phyloP scores from a whole-genome alignment of 257 asterid species.

The Penstemon davidsonii region DNA sequence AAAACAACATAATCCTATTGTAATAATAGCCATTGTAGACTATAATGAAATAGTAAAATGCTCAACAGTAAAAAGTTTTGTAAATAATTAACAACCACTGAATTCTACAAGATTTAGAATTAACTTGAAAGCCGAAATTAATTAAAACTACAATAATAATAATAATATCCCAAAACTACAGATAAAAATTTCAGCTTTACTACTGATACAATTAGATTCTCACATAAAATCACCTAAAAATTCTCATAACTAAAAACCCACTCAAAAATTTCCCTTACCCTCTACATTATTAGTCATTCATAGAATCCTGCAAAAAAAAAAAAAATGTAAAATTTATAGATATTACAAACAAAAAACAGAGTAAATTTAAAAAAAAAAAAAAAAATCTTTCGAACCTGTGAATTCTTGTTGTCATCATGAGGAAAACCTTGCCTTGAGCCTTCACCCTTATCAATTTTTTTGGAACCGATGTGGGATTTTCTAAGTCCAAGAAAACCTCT shows the following conservation, averaged over 20 bases:
- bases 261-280: conserved; percentile 18
- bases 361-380: neutral
- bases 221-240: conserved; percentile 14
- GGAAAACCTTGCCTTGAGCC: conserved; percentile 18
- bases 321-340: neutral
- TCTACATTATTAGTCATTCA: conserved; percentile 29
- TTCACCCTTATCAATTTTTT: conserved; percentile 48
- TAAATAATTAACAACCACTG: neutral
- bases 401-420: conserved; percentile 40
- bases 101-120: neutral
- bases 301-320: conserved; percentile 33
- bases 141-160: conserved; percentile 3
- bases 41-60: too few species aligned
- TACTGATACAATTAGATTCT: conserved; percentile 16
- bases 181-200: conserved; percentile 6
- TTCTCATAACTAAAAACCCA: conserved; percentile 9
- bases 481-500: conserved; percentile 74
- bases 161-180: neutral
- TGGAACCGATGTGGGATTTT: conserved; percentile 75
- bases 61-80: too few species aligned
- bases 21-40: too few species aligned
- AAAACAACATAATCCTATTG: too few species aligned
- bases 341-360: neutral
- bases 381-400: conserved; percentile 30
- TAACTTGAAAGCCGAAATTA: conserved; percentile 16